phyloP scores from a whole-genome alignment of 257 asterid genomes.

The Solanum peruvianum region DNA sequence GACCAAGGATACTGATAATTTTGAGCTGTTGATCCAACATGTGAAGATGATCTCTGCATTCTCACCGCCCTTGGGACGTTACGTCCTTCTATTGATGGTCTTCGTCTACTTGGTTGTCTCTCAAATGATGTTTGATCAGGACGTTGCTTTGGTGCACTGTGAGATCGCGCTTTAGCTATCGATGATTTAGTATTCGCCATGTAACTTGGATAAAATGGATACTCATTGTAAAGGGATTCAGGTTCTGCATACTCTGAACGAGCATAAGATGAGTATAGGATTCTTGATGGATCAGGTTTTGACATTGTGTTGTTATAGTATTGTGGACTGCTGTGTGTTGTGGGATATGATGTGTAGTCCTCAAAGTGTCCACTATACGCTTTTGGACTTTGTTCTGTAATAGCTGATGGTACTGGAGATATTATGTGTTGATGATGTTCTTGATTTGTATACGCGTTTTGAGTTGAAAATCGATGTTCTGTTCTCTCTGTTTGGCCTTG shows the following conservation, averaged over 20 bases:
- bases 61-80: conserved; percentile 76
- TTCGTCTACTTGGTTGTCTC: conserved; percentile 53
- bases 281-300: conserved; percentile 34
- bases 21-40: conserved; percentile 57
- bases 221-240: conserved; percentile 44
- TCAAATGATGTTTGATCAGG: conserved; percentile 57
- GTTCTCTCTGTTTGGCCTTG: conserved; percentile 25
- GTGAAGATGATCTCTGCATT: conserved; percentile 93
- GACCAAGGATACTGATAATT: conserved; percentile 77
- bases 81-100: conserved; percentile 81
- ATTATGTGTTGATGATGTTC: conserved; percentile 30
- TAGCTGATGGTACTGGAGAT: conserved; percentile 54
- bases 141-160: conserved; percentile 95
- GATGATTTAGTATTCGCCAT: conserved; percentile 96
- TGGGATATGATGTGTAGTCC: conserved; percentile 40
- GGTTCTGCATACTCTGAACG: conserved; percentile 50
- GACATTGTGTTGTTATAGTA: conserved; percentile 40
- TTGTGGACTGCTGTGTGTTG: conserved; percentile 83
- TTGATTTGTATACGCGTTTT: conserved; percentile 22
- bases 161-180: conserved; percentile 80
- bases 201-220: conserved; percentile 63
- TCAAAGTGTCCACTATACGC: conserved; percentile 63
- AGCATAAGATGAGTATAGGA: conserved; percentile 29
- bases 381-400: conserved; percentile 60
- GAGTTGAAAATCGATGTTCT: conserved; percentile 25